A percentile compares a stretch with the other conserved stretches of the same genome.
phyloP scores from a whole-genome alignment of 495 filamentous ascomycete species.

The Xylaria cubensis region DNA sequence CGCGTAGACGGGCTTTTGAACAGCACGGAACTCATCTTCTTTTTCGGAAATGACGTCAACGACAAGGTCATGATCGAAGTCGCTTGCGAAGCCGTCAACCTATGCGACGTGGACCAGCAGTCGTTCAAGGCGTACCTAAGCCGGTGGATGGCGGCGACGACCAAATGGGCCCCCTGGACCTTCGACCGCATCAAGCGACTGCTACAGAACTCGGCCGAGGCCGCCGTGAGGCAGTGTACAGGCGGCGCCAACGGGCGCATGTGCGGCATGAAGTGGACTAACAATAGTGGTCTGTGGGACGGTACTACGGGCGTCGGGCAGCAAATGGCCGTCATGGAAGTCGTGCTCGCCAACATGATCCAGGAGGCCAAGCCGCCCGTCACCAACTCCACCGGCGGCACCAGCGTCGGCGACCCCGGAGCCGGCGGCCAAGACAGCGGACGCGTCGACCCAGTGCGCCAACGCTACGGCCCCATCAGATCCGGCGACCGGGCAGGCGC shows the following conservation, averaged over 20 bases:
- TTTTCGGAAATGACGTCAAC: slow-evolving; percentile 44
- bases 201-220: slow-evolving; percentile 66
- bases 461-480: slow-evolving; percentile 46
- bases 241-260: slow-evolving; percentile 63
- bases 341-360: slow-evolving; percentile 68
- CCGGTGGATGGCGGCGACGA: slow-evolving; percentile 76
- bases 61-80: slow-evolving; percentile 67
- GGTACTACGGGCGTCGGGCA: slow-evolving; percentile 68
- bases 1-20: slow-evolving; percentile 61
- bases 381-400: slow-evolving; percentile 72
- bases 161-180: slow-evolving; percentile 73
- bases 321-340: slow-evolving; percentile 73
- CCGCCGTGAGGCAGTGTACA: slow-evolving; percentile 70
- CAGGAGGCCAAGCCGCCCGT: slow-evolving; percentile 57
- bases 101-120: slow-evolving; percentile 70
- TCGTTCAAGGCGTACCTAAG: slow-evolving; percentile 77
- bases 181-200: slow-evolving; percentile 64
- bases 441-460: slow-evolving; percentile 34
- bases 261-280: slow-evolving; percentile 77
- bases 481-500: slow-evolving; percentile 66
- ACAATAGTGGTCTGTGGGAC: slow-evolving; percentile 56
- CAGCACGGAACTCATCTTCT: slow-evolving; percentile 61
- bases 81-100: slow-evolving; percentile 69
- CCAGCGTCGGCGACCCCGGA: slow-evolving; percentile 71
- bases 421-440: slow-evolving; percentile 62